Conservation (phyloP, 2,329 filamentous ascomycete genomes). For the Neurospora sp. region DNA sequence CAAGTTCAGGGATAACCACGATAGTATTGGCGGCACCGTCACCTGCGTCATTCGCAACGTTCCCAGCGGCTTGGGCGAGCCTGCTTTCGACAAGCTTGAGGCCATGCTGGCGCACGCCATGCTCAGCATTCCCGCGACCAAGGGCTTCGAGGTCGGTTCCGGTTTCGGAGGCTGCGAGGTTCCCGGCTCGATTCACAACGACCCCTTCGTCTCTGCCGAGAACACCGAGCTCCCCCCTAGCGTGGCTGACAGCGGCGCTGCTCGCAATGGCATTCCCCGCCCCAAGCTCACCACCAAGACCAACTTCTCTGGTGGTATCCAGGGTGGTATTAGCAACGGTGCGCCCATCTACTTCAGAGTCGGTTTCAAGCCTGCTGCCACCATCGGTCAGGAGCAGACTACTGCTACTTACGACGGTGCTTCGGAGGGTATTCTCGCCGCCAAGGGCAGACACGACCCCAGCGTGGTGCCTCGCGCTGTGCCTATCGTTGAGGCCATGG, state of each 20-base stretch:
- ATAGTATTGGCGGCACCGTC: slow-evolving; percentile 91
- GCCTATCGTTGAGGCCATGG: slow-evolving; percentile 86
- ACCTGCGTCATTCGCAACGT: slow-evolving; percentile 86
- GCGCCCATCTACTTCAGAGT: slow-evolving; percentile 90
- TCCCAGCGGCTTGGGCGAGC: slow-evolving; percentile 81
- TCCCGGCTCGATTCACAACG: slow-evolving; percentile 84
- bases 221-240: slow-evolving; percentile 24
- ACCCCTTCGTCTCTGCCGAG: slow-evolving; percentile 62
- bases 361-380: slow-evolving; percentile 90
- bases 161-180: slow-evolving; percentile 83
- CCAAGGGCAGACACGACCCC: slow-evolving; percentile 90
- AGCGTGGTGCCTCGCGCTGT: slow-evolving; percentile 85
- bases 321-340: slow-evolving; percentile 92
- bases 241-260: slow-evolving; percentile 34
- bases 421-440: slow-evolving; percentile 64
- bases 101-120: slow-evolving; percentile 86
- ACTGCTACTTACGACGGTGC: slow-evolving; percentile 71
- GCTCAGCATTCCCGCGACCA: slow-evolving; percentile 88
- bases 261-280: slow-evolving; percentile 34
- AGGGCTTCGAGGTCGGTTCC: slow-evolving; percentile 91
- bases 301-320: slow-evolving; percentile 90
- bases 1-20: slow-evolving; percentile 64
- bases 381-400: slow-evolving; percentile 78
- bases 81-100: slow-evolving; percentile 91
- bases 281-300: slow-evolving; percentile 74